These are phyloP conservation scores for Crepidotus variabilis DNA, from an alignment of 768 basidiomycete genomes.

Conservation along the genomic window DNA sequence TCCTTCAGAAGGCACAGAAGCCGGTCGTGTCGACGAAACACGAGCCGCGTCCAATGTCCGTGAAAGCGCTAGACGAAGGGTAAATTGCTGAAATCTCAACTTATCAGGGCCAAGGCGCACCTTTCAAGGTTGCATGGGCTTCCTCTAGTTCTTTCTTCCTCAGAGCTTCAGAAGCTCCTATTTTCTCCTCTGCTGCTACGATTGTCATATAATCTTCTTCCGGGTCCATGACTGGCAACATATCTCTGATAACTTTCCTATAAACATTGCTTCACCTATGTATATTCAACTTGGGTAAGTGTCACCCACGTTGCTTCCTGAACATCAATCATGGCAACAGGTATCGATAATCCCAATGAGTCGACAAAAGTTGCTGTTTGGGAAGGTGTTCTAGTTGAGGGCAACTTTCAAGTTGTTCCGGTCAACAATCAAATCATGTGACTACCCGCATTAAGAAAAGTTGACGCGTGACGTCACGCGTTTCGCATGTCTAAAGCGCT, in stretches of 20 bases:
- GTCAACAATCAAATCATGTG: not conserved
- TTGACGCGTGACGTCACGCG: constrained; percentile 13
- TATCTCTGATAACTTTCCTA: constrained; percentile 67
- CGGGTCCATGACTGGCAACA: constrained; percentile 71
- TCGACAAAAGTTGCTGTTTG: no score
- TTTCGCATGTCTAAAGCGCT: not conserved
- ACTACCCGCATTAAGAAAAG: not conserved
- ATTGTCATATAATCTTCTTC: constrained; percentile 79
- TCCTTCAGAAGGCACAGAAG: constrained; percentile 63
- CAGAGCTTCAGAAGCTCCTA: constrained; percentile 50
- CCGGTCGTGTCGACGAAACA: constrained; percentile 64
- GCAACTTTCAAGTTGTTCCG: no score
- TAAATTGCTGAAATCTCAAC: no score
- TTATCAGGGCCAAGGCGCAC: constrained; percentile 27
- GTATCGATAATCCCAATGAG: no score
- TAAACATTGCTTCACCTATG: not conserved
- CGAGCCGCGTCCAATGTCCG: constrained; percentile 66
- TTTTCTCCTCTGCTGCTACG: constrained; percentile 67
- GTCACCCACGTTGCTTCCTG: constrained; percentile 43
- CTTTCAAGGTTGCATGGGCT: constrained; percentile 60
- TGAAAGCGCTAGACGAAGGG: constrained; percentile 48
- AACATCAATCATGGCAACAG: constrained; percentile 32
- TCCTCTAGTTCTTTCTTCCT: constrained; percentile 69
- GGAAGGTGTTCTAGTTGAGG: no score
- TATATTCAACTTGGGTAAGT: not conserved